Evolutionary conservation across 2,329 filamentous ascomycete species (phyloP), one percentile per base, ranked within the genome.

Genomic region (Dendrostoma leiphaemia): DNA sequence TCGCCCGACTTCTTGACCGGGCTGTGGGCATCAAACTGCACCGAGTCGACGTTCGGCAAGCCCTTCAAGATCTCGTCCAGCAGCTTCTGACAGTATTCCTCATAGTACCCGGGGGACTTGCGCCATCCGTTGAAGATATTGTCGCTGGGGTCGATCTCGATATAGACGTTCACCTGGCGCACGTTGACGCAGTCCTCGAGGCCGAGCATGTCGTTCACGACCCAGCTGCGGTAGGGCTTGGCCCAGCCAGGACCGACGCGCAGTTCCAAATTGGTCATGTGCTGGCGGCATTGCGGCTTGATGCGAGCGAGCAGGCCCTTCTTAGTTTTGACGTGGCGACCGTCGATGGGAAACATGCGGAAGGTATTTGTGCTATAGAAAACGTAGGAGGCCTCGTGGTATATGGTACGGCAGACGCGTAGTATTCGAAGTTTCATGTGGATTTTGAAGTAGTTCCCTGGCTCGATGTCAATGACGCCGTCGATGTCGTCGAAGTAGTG

Each of bases 221-320:
- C 81, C 85, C 89, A 91, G 47, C 85, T 82, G 31, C 75, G 76
- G 1, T 89, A 89, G 13, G 89, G 88, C 54, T 80, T 80, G 57
- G 75, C 84, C 83, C 86, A 92, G 19, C 88, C 88, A 0, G 88
- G 88, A 0, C 89, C 89, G 0, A 92, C 74, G 3, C 88, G 81
- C 50, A 92, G 69, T 68, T 92, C 85, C 3, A 92, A 71, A 0
- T 80, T 80, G 1, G 79, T 84, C 41, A 92, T 75, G 43, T 72
- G 78, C 15, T 73, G 71, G 31, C 86, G 81, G 66, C 88, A 85
- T 28, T 71, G 73, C 0, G 80, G 69, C 19, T 83, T 82, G 51
- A 92, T 70, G 17, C 88, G 83, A 6, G 85, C 80, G 26, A 92
- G 75, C 0, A 92, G 74, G 1, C 88, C 88, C 61, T 82, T 83